phyloP scores from a whole-genome alignment of 495 filamentous ascomycete species.

The Penicillium verhagenii region DNA sequence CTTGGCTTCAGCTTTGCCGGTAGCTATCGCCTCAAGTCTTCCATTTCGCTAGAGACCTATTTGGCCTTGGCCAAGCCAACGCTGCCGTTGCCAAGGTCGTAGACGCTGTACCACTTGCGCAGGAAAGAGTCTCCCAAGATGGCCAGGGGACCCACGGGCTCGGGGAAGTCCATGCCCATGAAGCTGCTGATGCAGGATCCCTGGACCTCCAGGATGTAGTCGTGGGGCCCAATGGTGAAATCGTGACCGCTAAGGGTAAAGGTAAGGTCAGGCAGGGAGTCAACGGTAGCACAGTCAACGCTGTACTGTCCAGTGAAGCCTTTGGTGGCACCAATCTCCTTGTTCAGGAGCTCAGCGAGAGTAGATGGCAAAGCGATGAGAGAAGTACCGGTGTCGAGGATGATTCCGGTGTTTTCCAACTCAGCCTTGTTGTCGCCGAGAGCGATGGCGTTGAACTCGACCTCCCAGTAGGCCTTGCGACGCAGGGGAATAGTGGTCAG shows the following conservation, averaged over 20 bases:
- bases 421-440: slow-evolving; percentile 82
- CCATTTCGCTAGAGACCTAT: slow-evolving; percentile 27
- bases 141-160: slow-evolving; percentile 85
- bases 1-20: slow-evolving; percentile 8
- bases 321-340: slow-evolving; percentile 98
- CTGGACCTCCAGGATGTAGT: slow-evolving; percentile 95
- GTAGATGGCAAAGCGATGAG: slow-evolving; percentile 92
- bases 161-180: slow-evolving; percentile 97
- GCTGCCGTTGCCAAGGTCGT: slow-evolving; percentile 79
- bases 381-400: slow-evolving; percentile 98
- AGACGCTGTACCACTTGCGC: slow-evolving; percentile 95
- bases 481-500: slow-evolving; percentile 89
- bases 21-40: slow-evolving; percentile 9
- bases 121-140: slow-evolving; percentile 98
- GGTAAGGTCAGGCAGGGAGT: slow-evolving; percentile 78
- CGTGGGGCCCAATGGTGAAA: slow-evolving; percentile 83
- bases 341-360: slow-evolving; percentile 95
- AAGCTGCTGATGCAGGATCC: slow-evolving; percentile 96
- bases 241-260: slow-evolving; percentile 86
- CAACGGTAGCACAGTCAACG: slow-evolving; percentile 83
- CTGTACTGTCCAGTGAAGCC: slow-evolving; percentile 92
- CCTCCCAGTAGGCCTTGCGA: slow-evolving; percentile 99
- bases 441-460: slow-evolving; percentile 87
- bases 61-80: slow-evolving; percentile 89
- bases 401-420: slow-evolving; percentile 89